A percentile compares a stretch with the other conserved stretches of the same genome.
Conservation (phyloP, 1,284 basidiomycete genomes). For the Apiotrichum veenhuisii region DNA sequence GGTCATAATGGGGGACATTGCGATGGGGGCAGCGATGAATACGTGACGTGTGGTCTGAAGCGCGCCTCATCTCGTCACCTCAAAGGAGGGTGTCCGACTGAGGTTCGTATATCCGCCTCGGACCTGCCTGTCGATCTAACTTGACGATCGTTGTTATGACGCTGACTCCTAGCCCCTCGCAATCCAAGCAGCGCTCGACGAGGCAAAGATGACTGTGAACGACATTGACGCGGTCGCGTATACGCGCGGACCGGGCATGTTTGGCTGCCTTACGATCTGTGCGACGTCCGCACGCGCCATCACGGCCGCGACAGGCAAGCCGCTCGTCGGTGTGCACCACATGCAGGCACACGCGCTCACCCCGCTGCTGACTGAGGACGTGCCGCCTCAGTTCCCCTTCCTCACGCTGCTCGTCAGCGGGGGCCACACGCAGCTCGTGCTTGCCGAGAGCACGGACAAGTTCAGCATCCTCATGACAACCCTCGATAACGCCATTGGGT, state of each 20-base stretch:
- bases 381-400: conserved; percentile 72
- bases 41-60: background rate
- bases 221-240: conserved; percentile 84
- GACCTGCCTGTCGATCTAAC: too few relatives aligned
- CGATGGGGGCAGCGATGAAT: too few relatives aligned
- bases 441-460: conserved; percentile 59
- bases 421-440: conserved; percentile 82
- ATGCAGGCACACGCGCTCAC: conserved; percentile 97
- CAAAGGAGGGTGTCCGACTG: too few relatives aligned
- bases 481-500: conserved; percentile 69
- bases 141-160: background rate
- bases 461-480: conserved; percentile 75
- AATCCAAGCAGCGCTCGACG: conserved; percentile 62
- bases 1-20: too few relatives aligned
- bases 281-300: conserved; percentile 75
- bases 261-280: conserved; percentile 71
- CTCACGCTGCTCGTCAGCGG: conserved; percentile 82
- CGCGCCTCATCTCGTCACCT: too few relatives aligned
- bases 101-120: too few relatives aligned
- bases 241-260: conserved; percentile 84
- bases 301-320: conserved; percentile 69
- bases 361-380: conserved; percentile 62
- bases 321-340: conserved; percentile 84
- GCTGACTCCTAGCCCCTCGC: conserved; percentile 61
- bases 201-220: conserved; percentile 59